Evolutionary conservation across 2,329 filamentous ascomycete genomes (phyloP).

Genomic region (Hysterium pulicare): DNA sequence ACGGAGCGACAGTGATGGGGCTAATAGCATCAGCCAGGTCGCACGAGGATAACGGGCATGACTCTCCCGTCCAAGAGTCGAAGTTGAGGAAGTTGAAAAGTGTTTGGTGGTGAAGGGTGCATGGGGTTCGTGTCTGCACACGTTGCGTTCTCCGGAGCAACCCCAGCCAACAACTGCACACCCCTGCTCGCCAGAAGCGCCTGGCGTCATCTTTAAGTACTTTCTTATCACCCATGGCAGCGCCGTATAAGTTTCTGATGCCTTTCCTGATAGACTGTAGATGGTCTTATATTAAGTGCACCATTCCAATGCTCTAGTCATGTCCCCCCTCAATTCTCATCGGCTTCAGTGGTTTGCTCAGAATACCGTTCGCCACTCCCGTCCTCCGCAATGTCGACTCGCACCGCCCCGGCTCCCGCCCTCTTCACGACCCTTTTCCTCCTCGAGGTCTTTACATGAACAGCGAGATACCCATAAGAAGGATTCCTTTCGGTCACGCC

Average conservation of each 20-base stretch:
- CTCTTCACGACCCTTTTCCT: constrained; percentile 35
- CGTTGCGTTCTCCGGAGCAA: constrained; percentile 23
- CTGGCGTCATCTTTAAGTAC: neutral
- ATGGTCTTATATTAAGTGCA: no score
- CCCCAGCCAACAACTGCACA: neutral
- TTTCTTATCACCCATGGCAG: no score
- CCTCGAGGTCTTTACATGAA: constrained; percentile 41
- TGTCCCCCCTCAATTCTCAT: constrained; percentile 25
- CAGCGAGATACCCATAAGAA: constrained; percentile 40
- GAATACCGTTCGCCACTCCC: constrained; percentile 13
- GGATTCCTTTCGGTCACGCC: constrained; percentile 55
- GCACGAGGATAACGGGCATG: neutral
- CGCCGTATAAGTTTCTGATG: no score
- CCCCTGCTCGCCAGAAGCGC: neutral
- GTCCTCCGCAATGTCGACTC: constrained; percentile 9
- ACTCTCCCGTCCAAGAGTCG: neutral
- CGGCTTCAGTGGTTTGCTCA: constrained; percentile 17
- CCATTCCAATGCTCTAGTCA: no score
- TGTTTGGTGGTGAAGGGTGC: constrained; percentile 1
- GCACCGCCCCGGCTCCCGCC: constrained; percentile 15
- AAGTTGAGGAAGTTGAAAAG: neutral
- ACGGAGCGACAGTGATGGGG: neutral
- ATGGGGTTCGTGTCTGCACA: constrained; percentile 20
- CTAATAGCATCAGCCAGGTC: no score
- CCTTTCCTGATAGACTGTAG: no score